These are phyloP conservation scores for Trichoderma cornu-damae DNA, from an alignment of 2,329 filamentous ascomycete genomes.

Conservation along the genomic window DNA sequence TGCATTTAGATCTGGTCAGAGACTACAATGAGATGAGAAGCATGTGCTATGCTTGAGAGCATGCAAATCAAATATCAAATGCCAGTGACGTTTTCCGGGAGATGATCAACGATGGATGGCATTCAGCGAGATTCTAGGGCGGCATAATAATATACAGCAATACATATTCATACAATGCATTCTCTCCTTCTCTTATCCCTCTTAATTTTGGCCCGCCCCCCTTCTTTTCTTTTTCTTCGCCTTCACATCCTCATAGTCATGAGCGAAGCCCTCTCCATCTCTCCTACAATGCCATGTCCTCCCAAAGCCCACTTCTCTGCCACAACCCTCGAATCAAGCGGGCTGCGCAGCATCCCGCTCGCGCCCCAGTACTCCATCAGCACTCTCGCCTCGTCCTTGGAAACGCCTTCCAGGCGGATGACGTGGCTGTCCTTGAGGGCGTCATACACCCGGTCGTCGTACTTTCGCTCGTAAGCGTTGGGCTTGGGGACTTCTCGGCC, in stretches of 20 bases:
- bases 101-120: not conserved
- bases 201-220: not conserved
- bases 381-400: conserved; percentile 66
- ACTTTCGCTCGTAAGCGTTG: conserved; percentile 52
- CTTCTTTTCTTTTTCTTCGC: not conserved
- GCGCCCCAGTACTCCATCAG: conserved; percentile 92
- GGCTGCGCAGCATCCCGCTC: conserved; percentile 70
- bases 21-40: conserved; percentile 2
- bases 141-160: conserved; percentile 15
- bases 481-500: conserved; percentile 36
- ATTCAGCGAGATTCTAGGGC: conserved; percentile 2
- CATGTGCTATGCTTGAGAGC: not conserved
- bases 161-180: conserved; percentile 17
- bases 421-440: conserved; percentile 47
- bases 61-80: not conserved
- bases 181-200: not conserved
- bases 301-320: conserved; percentile 79
- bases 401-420: conserved; percentile 61
- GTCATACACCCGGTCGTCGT: conserved; percentile 53
- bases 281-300: conserved; percentile 75
- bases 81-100: not conserved
- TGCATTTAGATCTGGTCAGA: conserved; percentile 10
- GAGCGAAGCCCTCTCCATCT: conserved; percentile 67
- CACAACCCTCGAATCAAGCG: conserved; percentile 65
- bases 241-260: conserved; percentile 44